Percentiles rank a stretch among this genome's conserved stretches.
These are phyloP conservation scores for Fusarium pseudoanthophilum DNA, from an alignment of 2,329 filamentous ascomycete genomes.

Conservation along the genomic window DNA sequence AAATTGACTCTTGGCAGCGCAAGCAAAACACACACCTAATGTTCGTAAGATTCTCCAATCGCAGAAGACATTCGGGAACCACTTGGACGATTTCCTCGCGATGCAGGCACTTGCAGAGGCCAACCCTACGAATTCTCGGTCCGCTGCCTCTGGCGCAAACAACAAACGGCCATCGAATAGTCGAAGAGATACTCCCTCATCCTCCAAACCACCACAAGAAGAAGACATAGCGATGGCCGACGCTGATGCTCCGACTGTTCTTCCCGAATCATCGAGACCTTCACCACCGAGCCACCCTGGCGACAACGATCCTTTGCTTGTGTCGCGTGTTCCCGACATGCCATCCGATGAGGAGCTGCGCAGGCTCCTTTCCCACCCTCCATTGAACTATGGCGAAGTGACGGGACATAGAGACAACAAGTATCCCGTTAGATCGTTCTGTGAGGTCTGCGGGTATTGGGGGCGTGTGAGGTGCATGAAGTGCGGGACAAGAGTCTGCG, in stretches of 20 bases:
- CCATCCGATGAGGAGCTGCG: constrained; percentile 72
- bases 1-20: constrained; percentile 45
- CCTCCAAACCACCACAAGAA: constrained; percentile 32
- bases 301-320: constrained; percentile 68
- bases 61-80: constrained; percentile 85
- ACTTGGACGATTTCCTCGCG: constrained; percentile 82
- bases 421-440: constrained; percentile 74
- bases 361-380: constrained; percentile 70
- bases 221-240: constrained; percentile 47
- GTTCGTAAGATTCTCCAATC: constrained; percentile 82
- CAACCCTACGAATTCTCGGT: constrained; percentile 48
- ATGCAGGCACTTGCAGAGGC: constrained; percentile 60
- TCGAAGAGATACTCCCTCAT: constrained; percentile 44
- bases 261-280: constrained; percentile 49
- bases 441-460: constrained; percentile 86
- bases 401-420: constrained; percentile 57
- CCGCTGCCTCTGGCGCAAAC: constrained; percentile 46
- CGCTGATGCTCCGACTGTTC: constrained; percentile 45
- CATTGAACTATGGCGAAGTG: constrained; percentile 75
- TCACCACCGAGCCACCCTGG: constrained; percentile 55
- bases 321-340: constrained; percentile 66
- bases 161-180: constrained; percentile 45
- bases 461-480: constrained; percentile 79
- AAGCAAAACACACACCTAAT: constrained; percentile 71
- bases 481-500: constrained; percentile 82